Evolutionary conservation across 208 protist species (phyloP), one percentile per base, ranked within the genome.

Genomic region (Trypanosoma rangeli): DNA sequence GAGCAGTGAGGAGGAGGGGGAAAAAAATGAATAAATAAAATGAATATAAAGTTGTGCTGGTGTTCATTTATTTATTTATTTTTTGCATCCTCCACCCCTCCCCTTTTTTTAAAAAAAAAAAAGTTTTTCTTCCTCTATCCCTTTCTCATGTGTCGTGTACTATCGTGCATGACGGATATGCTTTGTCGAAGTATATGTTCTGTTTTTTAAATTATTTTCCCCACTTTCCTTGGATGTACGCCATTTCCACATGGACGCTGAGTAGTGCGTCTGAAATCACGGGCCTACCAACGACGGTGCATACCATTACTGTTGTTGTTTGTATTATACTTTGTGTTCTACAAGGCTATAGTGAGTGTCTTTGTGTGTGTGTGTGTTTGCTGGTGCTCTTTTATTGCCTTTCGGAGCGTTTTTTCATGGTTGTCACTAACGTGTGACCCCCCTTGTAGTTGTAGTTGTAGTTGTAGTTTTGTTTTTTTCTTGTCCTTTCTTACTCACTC

Each of bases 381-480:
- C 22, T 33, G 20, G n/a, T n/a, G 16, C 0, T 0, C 50, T 2
- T 67, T 18, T 50, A 53, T 50, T 31, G 54, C 42, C 35, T 37
- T 37, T 53, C 0, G 22, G 16, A n/a, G 20, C 10, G 26, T 8
- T 55, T 22, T 75, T 26, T 12, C 35, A 44, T n/a, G n/a, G n/a
- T n/a, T n/a, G n/a, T n/a, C n/a, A n/a, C n/a, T n/a, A n/a, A n/a
- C n/a, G n/a, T n/a, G n/a, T n/a, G n/a, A n/a, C n/a, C n/a, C n/a
- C n/a, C n/a, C n/a, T n/a, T n/a, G n/a, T n/a, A n/a, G n/a, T n/a
- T n/a, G n/a, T n/a, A n/a, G n/a, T n/a, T n/a, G n/a, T n/a, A n/a
- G n/a, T 37, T 37, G 33, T 44, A 29, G 53, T 28, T 18, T 18
- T 49, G 62, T 73, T 31, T 63, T 44, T 16, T 64, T 35, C 20